phyloP scores from a whole-genome alignment of 306 rosid genomes.

The Adenanthera pavonina region DNA sequence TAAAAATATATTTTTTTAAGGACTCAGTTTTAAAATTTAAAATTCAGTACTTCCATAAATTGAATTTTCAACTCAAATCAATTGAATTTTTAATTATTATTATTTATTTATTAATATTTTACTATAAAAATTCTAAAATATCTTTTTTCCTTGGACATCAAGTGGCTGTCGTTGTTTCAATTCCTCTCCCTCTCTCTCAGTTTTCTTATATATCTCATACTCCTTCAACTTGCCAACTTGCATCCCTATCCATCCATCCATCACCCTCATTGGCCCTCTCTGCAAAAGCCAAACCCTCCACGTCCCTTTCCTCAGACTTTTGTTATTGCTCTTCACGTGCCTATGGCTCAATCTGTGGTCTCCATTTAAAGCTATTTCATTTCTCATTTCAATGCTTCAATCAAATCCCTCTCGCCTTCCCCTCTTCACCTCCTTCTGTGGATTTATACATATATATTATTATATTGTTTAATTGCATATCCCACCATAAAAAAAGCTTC shows the following conservation, averaged over 20 bases:
- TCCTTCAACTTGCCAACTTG: constrained; percentile 66
- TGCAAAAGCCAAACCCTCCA: constrained; percentile 1
- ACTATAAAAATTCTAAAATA: no score
- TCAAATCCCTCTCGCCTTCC: neutral
- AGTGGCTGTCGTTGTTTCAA: constrained; percentile 40
- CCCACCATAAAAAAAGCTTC: neutral
- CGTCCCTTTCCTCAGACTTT: constrained; percentile 51
- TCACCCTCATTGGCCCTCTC: constrained; percentile 27
- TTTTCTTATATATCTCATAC: neutral
- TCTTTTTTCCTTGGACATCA: no score
- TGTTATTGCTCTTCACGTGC: constrained; percentile 53
- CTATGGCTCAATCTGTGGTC: constrained; percentile 13
- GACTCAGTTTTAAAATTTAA: no score
- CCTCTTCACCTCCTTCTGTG: neutral
- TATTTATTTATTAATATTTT: no score
- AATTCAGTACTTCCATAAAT: no score
- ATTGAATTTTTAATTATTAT: no score
- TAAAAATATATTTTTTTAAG: no score
- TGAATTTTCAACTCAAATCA: no score
- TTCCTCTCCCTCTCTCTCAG: constrained; percentile 25
- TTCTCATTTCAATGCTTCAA: neutral
- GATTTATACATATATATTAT: neutral
- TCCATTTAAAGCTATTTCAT: constrained; percentile 26
- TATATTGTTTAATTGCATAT: constrained; percentile 24
- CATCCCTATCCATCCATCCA: constrained; percentile 16